These are phyloP conservation scores for Neltuma alba DNA, from an alignment of 306 rosid genomes.

Conservation along the genomic window DNA sequence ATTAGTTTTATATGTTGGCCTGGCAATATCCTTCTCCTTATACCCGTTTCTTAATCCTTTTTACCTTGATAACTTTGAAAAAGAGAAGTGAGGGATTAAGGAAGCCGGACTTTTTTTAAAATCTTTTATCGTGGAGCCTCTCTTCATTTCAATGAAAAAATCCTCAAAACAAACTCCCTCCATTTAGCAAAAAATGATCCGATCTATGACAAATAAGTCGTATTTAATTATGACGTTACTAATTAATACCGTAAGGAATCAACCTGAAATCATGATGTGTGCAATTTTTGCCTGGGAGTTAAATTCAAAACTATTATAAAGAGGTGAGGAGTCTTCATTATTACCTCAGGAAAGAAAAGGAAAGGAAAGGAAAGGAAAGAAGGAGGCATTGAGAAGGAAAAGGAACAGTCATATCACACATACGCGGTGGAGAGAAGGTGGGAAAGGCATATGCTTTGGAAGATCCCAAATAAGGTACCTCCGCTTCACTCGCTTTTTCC, in stretches of 20 bases:
- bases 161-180: too few species aligned
- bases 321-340: neutral
- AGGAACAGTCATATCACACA: conserved; percentile 38
- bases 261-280: neutral
- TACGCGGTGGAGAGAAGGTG: conserved; percentile 50
- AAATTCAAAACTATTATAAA: conserved; percentile 1
- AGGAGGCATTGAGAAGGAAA: conserved; percentile 11
- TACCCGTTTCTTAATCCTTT: neutral
- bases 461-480: conserved; percentile 64
- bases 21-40: neutral
- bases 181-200: neutral
- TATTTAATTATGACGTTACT: too few species aligned
- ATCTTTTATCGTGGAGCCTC: neutral
- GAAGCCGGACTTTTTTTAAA: neutral
- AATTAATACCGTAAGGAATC: too few species aligned
- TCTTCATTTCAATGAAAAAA: neutral
- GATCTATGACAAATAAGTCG: neutral
- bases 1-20: neutral
- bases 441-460: conserved; percentile 75
- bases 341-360: neutral
- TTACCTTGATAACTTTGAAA: neutral
- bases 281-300: conserved; percentile 1
- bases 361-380: neutral
- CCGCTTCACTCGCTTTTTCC: conserved; percentile 24
- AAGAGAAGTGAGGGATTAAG: too few species aligned